These are phyloP conservation scores for Penicillium pulvis DNA, from an alignment of 495 filamentous ascomycete species.

Conservation along the genomic window DNA sequence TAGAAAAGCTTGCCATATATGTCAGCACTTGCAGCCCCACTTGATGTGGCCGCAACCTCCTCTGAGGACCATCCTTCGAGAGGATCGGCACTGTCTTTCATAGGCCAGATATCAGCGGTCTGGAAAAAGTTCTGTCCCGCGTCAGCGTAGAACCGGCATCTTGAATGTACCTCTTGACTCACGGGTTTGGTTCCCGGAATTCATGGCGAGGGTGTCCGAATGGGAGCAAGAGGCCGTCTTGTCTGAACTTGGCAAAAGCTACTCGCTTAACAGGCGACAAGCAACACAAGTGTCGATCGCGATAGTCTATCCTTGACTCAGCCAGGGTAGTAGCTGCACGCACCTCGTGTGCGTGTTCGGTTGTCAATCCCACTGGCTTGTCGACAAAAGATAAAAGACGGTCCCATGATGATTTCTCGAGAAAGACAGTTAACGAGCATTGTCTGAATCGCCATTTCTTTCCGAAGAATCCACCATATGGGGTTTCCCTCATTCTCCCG, in stretches of 20 bases:
- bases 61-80: background rate
- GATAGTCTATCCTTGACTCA: background rate
- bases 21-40: slow-evolving; percentile 24
- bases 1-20: slow-evolving; percentile 35
- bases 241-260: slow-evolving; percentile 25
- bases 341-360: background rate
- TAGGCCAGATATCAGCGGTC: too few species aligned
- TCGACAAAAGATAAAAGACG: background rate
- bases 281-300: background rate
- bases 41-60: slow-evolving; percentile 22
- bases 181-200: slow-evolving; percentile 34
- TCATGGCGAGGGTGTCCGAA: slow-evolving; percentile 32
- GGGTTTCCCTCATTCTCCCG: slow-evolving; percentile 5
- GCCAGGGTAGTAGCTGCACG: background rate
- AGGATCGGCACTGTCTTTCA: background rate
- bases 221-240: slow-evolving; percentile 38
- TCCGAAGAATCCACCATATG: background rate
- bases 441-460: background rate
- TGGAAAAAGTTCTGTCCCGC: background rate
- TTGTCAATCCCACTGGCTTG: background rate
- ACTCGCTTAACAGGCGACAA: slow-evolving; percentile 14
- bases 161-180: slow-evolving; percentile 3
- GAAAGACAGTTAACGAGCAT: background rate
- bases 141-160: background rate
- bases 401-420: background rate